phyloP scores from a whole-genome alignment of 768 basidiomycete genomes.

The Fibroporia radiculosa region DNA sequence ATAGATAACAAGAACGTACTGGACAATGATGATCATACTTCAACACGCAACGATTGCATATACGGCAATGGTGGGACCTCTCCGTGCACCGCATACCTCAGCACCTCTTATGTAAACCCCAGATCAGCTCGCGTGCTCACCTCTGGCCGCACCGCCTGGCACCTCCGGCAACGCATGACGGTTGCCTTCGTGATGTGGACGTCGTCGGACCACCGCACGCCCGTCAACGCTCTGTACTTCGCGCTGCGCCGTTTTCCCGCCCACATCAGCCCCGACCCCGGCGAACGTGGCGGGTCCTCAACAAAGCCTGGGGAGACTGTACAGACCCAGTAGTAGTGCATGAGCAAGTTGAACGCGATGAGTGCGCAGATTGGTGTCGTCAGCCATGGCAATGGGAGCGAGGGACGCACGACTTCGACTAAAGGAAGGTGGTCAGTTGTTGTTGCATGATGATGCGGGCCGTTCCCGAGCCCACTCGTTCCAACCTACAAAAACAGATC shows the following conservation, averaged over 20 bases:
- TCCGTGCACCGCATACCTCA: slow-evolving; percentile 24
- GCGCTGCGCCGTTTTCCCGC: slow-evolving; percentile 32
- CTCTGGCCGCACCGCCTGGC: slow-evolving; percentile 67
- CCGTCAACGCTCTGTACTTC: slow-evolving; percentile 25
- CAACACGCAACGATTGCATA: slow-evolving; percentile 84
- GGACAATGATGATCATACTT: slow-evolving; percentile 93
- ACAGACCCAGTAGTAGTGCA: slow-evolving; percentile 83
- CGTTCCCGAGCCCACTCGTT: too few species aligned
- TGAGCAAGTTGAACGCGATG: slow-evolving; percentile 66
- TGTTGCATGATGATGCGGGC: too few species aligned
- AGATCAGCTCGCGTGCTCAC: slow-evolving; percentile 33
- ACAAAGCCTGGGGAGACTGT: slow-evolving; percentile 76
- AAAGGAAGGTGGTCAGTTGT: not conserved
- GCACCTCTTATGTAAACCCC: not conserved
- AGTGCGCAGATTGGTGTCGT: slow-evolving; percentile 65
- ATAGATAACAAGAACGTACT: slow-evolving; percentile 38
- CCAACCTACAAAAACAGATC: slow-evolving; percentile 71
- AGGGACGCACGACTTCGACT: slow-evolving; percentile 79
- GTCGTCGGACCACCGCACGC: slow-evolving; percentile 44
- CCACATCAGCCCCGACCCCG: slow-evolving; percentile 47
- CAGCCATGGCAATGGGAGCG: slow-evolving; percentile 49
- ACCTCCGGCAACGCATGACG: slow-evolving; percentile 59
- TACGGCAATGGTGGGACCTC: slow-evolving; percentile 90
- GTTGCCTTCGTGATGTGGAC: slow-evolving; percentile 46
- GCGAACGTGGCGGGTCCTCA: slow-evolving; percentile 41